Evolutionary conservation across 768 basidiomycete genomes (phyloP).

Genomic region (Lactarius akahatsu): DNA sequence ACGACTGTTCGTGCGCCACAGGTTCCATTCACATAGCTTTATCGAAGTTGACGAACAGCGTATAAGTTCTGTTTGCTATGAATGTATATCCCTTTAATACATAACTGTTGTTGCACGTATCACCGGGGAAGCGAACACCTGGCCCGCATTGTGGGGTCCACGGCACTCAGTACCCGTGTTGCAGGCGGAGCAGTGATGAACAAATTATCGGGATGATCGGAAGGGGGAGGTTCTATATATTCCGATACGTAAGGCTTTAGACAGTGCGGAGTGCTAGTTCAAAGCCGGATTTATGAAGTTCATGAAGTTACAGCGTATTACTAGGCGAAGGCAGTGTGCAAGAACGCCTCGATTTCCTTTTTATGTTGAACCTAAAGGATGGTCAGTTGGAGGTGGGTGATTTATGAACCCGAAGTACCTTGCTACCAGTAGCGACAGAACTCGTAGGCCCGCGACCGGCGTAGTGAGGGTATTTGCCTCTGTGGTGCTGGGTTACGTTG

Average conservation of each 20-base stretch:
- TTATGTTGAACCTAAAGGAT: conserved; percentile 68
- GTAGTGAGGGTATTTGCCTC: conserved; percentile 85
- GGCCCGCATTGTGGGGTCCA: conserved; percentile 1
- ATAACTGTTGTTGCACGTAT: neutral
- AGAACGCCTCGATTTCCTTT: conserved; percentile 83
- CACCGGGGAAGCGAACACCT: neutral
- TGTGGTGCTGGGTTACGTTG: conserved; percentile 85
- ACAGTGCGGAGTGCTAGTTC: neutral
- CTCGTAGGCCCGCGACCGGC: conserved; percentile 91
- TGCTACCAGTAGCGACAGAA: conserved; percentile 91
- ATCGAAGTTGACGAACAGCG: neutral
- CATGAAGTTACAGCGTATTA: neutral
- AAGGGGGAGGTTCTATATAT: conserved; percentile 12
- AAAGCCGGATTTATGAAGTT: conserved; percentile 11
- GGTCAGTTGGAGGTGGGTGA: neutral
- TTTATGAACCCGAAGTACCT: conserved; percentile 46
- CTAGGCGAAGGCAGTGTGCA: conserved; percentile 55
- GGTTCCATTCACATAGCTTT: neutral
- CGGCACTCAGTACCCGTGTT: conserved; percentile 5
- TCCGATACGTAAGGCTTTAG: conserved; percentile 8
- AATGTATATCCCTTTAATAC: neutral
- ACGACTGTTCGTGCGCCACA: neutral
- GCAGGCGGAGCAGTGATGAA: conserved; percentile 9
- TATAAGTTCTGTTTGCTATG: neutral
- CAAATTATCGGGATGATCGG: conserved; percentile 3